Evolutionary conservation across 768 basidiomycete genomes (phyloP).

Genomic region (Suillus paluster): DNA sequence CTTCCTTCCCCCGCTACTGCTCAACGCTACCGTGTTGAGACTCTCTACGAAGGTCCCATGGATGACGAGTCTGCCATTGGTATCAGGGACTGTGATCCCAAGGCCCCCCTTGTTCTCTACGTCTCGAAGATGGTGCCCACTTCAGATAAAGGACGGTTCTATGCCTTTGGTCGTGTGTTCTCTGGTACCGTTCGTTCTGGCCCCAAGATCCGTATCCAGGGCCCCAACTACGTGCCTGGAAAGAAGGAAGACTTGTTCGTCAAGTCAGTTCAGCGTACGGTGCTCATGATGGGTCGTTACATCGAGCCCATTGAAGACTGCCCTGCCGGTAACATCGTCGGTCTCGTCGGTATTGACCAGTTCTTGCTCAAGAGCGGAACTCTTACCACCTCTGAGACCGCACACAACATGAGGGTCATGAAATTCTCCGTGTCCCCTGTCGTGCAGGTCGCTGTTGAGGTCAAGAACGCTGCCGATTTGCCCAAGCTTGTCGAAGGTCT

Average conservation of each 20-base stretch:
- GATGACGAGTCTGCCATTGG: constrained; percentile 99
- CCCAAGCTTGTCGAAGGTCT: constrained; percentile 99
- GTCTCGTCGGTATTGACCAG: constrained; percentile 99
- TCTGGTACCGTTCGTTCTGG: constrained; percentile 96
- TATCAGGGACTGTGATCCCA: constrained; percentile 98
- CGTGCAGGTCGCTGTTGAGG: constrained; percentile 98
- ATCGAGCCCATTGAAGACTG: constrained; percentile 99
- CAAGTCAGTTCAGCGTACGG: constrained; percentile 98
- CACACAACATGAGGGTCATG: constrained; percentile 99
- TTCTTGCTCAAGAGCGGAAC: constrained; percentile 99
- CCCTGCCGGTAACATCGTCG: constrained; percentile 97
- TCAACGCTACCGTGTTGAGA: constrained; percentile 98
- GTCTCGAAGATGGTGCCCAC: constrained; percentile 99
- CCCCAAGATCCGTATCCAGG: constrained; percentile 99
- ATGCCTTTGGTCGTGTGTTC: constrained; percentile 99
- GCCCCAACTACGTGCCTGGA: constrained; percentile 97
- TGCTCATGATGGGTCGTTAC: constrained; percentile 99
- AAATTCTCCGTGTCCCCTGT: constrained; percentile 99
- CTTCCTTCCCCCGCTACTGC: constrained; percentile 97
- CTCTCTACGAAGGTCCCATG: constrained; percentile 99
- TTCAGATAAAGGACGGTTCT: constrained; percentile 99
- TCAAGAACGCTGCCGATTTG: constrained; percentile 98
- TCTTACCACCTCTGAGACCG: constrained; percentile 95
- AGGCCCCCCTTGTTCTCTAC: constrained; percentile 95
- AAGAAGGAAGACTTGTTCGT: constrained; percentile 98